Evolutionary conservation across 2,329 filamentous ascomycete genomes (phyloP), one percentile per base, ranked within the genome.

Genomic region (Penicillium sp.): DNA sequence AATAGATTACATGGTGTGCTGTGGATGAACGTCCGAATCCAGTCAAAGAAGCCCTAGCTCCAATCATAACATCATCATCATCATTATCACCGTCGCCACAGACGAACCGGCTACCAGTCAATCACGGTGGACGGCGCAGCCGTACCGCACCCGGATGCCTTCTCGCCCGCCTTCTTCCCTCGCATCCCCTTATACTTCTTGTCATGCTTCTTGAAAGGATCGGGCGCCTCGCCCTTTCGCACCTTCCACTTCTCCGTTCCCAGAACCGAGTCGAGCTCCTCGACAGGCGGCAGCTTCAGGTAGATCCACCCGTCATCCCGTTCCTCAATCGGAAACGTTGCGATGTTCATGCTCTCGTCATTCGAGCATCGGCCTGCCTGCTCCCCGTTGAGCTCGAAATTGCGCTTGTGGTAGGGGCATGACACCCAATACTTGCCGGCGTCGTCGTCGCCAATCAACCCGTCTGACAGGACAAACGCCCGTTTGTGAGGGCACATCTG

Each of bases 401-500:
- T 95, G 57, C 88, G 82, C 74, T 95, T 95, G 74, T 95, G 89
- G 68, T 85, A 82, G 0, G 89, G 89, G 63, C 88, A 95, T 1
- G 84, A 88, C 17, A 95, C 80, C 83, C 85, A 95, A n/a, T 89
- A 82, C 52, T 83, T 83, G 54, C 80, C 76, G 41, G 75, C 67
- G 51, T 72, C 61, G 41, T 71, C 66, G 40, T 72, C 84, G 35
- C 89, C 89, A 42, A 95, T 78, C 7, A 95, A 73, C 1, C 88
- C 88, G 64, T 95, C 89, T 0, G 85, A 85, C 22, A 95, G 80
- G n/a, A 90, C 84, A 62, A 95, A 95, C 1, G 88, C 84, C 10
- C 88, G 84, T 70, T 91, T 93, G 72, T 95, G 88, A 10, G 89
- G 89, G 66, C 89, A 95, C 89, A 95, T 95, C 65, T 95, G 88